Evolutionary conservation across 164 flowering plant genomes (phyloP).

Genomic region (Cinnamomum chago): DNA sequence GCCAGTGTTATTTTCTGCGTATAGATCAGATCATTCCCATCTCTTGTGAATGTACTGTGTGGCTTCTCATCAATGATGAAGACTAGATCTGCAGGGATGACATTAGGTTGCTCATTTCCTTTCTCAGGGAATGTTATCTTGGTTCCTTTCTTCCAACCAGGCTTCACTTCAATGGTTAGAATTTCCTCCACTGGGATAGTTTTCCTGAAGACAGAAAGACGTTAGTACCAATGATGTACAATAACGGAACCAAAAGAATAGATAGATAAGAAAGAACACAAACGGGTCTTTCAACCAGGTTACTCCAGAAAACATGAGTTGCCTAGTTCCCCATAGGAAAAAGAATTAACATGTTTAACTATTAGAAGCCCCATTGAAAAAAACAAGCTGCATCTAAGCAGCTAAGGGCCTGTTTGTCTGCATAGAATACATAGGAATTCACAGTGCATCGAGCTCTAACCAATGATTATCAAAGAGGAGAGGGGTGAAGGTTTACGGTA

Average conservation of each 20-base stretch:
- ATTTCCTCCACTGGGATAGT: constrained; percentile 51
- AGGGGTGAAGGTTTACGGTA: too few species aligned
- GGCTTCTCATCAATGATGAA: constrained; percentile 84
- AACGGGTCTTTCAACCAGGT: background rate
- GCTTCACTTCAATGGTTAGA: constrained; percentile 57
- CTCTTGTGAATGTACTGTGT: constrained; percentile 62
- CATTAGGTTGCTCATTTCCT: constrained; percentile 44
- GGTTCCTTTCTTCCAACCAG: constrained; percentile 94
- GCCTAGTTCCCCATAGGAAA: too few species aligned
- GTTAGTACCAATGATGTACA: background rate
- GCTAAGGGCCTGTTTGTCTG: too few species aligned
- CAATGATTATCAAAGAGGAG: too few species aligned
- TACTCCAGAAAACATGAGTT: too few species aligned
- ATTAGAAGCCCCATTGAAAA: too few species aligned
- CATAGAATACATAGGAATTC: too few species aligned
- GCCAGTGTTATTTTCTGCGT: constrained; percentile 51
- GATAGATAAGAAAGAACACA: background rate
- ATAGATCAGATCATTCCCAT: constrained; percentile 63
- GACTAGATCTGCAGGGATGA: constrained; percentile 55
- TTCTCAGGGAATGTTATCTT: constrained; percentile 63
- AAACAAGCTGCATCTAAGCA: too few species aligned
- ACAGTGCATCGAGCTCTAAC: too few species aligned
- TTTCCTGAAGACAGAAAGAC: constrained; percentile 27
- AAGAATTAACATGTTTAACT: too few species aligned
- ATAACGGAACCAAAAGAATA: too few species aligned